A percentile compares a stretch with the other conserved stretches of the same genome.
Evolutionary conservation across 2,329 filamentous ascomycete species (phyloP).

Genomic region (Dactylellina cionopaga): DNA sequence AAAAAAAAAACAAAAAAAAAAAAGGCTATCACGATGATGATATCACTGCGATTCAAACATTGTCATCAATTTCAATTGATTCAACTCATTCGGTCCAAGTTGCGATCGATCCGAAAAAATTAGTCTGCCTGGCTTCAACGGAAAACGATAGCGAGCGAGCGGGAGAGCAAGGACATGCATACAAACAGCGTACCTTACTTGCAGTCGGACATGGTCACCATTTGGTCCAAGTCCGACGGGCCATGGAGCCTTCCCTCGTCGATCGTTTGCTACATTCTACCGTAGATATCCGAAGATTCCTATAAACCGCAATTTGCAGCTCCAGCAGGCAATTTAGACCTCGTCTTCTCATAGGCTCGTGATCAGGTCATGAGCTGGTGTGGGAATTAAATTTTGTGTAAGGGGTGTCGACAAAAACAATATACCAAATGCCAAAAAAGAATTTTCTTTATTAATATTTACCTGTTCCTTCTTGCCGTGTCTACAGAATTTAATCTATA

Average conservation of each 20-base stretch:
- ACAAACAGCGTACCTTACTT: too few species aligned
- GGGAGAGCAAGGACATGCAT: conserved; percentile 42
- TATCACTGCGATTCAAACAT: not conserved
- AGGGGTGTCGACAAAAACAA: too few species aligned
- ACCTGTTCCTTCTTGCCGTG: conserved; percentile 27
- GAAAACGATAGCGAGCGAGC: conserved; percentile 15
- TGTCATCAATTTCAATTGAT: too few species aligned
- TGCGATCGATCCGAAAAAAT: conserved; percentile 18
- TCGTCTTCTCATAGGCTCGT: not conserved
- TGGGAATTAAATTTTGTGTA: too few species aligned
- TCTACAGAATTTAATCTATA: conserved; percentile 10
- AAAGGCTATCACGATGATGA: too few species aligned
- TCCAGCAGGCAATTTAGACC: too few species aligned
- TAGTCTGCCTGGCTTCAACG: not conserved
- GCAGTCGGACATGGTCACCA: conserved; percentile 10
- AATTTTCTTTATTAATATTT: not conserved
- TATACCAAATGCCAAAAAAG: conserved; percentile 1
- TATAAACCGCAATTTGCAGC: too few species aligned
- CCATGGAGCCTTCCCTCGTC: conserved; percentile 1
- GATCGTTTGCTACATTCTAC: conserved; percentile 7
- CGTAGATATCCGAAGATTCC: not conserved
- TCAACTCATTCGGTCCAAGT: conserved; percentile 1
- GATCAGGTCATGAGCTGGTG: conserved; percentile 14
- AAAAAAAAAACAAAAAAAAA: too few species aligned
- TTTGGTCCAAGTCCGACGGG: conserved; percentile 25